phyloP scores from a whole-genome alignment of 1,139 yeast genomes.

The Lodderomyces jiufengensis region DNA sequence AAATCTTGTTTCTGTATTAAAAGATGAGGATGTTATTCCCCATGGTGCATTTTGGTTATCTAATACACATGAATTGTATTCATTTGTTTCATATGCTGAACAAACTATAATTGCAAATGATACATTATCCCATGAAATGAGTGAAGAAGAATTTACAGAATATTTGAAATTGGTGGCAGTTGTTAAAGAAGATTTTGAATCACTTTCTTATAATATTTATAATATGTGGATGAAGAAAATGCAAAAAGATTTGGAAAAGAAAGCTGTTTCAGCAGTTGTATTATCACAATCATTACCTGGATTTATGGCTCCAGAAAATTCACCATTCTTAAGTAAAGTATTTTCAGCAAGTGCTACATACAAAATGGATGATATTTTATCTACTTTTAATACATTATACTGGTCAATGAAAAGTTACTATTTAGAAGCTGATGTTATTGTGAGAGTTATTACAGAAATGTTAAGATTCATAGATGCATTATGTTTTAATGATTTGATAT shows the following conservation, averaged over 20 bases:
- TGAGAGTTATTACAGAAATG: conserved; percentile 80
- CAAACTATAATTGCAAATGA: conserved; percentile 83
- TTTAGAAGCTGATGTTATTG: conserved; percentile 80
- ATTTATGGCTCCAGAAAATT: conserved; percentile 82
- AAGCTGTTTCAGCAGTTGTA: conserved; percentile 91
- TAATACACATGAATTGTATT: conserved; percentile 91
- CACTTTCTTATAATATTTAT: conserved; percentile 87
- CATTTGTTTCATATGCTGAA: conserved; percentile 93
- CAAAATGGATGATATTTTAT: conserved; percentile 92
- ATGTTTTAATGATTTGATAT: conserved; percentile 91
- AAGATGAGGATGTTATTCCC: conserved; percentile 83
- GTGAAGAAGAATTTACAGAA: conserved; percentile 85
- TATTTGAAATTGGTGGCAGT: conserved; percentile 87
- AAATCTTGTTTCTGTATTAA: conserved; percentile 62
- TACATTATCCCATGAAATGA: conserved; percentile 76
- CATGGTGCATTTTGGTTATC: conserved; percentile 98
- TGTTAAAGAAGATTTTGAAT: conserved; percentile 91
- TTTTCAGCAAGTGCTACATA: conserved; percentile 67
- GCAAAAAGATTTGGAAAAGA: conserved; percentile 87
- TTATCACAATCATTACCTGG: conserved; percentile 96
- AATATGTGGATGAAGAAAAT: conserved; percentile 97
- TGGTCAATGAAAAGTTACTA: conserved; percentile 94
- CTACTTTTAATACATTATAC: conserved; percentile 84
- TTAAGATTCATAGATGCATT: conserved; percentile 86
- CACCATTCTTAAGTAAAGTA: conserved; percentile 82